Conservation (phyloP, 805 yeast genomes). For the Myxozyma lipomycoides region DNA sequence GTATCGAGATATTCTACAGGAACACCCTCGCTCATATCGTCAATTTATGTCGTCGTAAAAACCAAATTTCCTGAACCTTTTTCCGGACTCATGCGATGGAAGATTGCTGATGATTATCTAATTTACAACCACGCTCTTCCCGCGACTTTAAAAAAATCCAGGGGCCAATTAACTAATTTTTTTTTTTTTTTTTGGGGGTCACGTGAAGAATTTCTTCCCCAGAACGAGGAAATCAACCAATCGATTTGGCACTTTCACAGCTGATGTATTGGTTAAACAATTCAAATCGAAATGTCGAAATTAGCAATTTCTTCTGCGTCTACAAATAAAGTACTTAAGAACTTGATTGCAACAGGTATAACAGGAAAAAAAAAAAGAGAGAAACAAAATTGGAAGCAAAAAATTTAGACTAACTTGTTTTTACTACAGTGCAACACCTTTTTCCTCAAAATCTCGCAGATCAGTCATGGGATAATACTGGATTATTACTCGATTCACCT, state of each 20-base stretch:
- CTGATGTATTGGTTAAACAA: no score
- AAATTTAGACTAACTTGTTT: no score
- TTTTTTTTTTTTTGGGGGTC: background rate
- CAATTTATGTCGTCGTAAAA: background rate
- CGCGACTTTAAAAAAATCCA: background rate
- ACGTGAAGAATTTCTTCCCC: no score
- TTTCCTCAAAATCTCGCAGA: conserved; percentile 84
- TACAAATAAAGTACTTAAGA: conserved; percentile 10
- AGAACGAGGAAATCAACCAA: no score
- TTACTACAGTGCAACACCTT: conserved; percentile 64
- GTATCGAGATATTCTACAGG: conserved; percentile 43
- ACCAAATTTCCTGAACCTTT: no score
- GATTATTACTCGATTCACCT: conserved; percentile 71
- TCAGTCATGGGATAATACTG: conserved; percentile 91
- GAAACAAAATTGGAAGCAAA: no score
- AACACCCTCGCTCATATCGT: conserved; percentile 13
- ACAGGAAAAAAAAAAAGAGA: no score
- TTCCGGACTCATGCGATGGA: no score
- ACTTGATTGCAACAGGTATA: conserved; percentile 15
- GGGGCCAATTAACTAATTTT: background rate
- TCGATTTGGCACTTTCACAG: no score
- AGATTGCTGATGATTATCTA: no score
- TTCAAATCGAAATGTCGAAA: background rate
- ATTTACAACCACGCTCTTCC: no score
- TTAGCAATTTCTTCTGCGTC: conserved; percentile 2